Percentiles rank a stretch among this genome's conserved stretches.
phyloP scores from a whole-genome alignment of 176 grass and related monocot species.

The Poa pratensis region DNA sequence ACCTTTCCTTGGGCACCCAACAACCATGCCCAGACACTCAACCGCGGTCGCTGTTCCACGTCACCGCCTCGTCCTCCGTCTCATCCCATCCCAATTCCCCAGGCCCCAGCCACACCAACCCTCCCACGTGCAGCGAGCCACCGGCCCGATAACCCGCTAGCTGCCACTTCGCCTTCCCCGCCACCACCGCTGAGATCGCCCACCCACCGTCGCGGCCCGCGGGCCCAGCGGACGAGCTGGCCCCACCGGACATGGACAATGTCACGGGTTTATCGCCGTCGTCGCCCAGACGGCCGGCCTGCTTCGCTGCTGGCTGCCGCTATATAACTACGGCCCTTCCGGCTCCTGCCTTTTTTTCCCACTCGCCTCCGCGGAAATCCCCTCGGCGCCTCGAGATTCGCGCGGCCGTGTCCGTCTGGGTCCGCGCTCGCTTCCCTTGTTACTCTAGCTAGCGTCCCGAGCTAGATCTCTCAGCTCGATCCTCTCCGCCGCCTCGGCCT shows the following conservation, averaged over 20 bases:
- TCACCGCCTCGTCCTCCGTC: conserved; percentile 40
- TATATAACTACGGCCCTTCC: too few species aligned
- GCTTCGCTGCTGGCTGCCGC: not conserved
- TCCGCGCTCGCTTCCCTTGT: not conserved
- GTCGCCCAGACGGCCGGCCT: not conserved
- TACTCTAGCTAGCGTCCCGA: not conserved
- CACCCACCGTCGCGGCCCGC: not conserved
- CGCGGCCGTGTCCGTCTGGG: conserved; percentile 36
- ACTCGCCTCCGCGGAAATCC: not conserved
- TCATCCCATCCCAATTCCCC: not conserved
- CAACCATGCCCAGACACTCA: not conserved
- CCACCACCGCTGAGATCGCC: not conserved
- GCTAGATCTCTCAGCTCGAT: conserved; percentile 50
- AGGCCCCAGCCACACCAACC: conserved; percentile 21
- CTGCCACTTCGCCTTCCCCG: not conserved
- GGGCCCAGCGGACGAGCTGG: not conserved
- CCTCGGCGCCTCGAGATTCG: conserved; percentile 44
- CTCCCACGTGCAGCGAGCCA: conserved; percentile 53
- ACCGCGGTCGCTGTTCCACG: conserved; percentile 43
- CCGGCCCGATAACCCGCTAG: not conserved
- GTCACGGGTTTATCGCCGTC: not conserved
- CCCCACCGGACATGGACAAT: not conserved
- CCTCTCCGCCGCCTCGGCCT: conserved; percentile 33
- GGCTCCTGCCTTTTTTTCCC: not conserved
- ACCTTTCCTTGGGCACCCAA: conserved; percentile 3